These are phyloP conservation scores for Parathielavia appendiculata DNA, from an alignment of 495 filamentous ascomycete genomes.

Conservation along the genomic window DNA sequence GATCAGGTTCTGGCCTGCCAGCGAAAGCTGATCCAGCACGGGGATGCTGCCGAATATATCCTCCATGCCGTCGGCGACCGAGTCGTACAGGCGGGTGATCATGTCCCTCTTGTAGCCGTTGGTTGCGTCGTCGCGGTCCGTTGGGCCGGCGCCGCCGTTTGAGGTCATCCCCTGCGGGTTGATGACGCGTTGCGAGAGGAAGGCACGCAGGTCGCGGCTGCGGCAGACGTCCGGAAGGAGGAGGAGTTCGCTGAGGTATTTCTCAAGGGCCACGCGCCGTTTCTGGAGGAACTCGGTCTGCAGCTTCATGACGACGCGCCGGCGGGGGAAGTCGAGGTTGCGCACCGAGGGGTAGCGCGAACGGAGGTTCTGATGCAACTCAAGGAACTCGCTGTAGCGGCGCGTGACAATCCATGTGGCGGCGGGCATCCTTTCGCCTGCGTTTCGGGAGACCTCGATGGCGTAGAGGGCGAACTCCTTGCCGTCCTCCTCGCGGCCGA, in stretches of 20 bases:
- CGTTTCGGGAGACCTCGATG: conserved; percentile 83
- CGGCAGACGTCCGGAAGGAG: conserved; percentile 88
- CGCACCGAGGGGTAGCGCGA: conserved; percentile 79
- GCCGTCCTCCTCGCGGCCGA: conserved; percentile 86
- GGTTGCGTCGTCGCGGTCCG: conserved; percentile 48
- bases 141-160: conserved; percentile 32
- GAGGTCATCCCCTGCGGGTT: conserved; percentile 31
- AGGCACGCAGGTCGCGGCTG: conserved; percentile 85
- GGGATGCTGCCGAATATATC: conserved; percentile 93
- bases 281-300: conserved; percentile 94
- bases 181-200: conserved; percentile 87
- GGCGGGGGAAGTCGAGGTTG: conserved; percentile 83
- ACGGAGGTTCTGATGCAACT: conserved; percentile 85
- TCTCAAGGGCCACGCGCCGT: conserved; percentile 72
- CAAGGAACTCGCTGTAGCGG: conserved; percentile 94
- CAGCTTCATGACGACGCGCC: conserved; percentile 91
- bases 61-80: conserved; percentile 96
- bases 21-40: conserved; percentile 87
- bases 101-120: conserved; percentile 58
- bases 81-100: conserved; percentile 90
- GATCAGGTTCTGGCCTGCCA: conserved; percentile 88
- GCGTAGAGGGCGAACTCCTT: conserved; percentile 92
- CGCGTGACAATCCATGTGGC: conserved; percentile 75
- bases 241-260: conserved; percentile 79
- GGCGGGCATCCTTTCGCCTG: conserved; percentile 82